These are phyloP conservation scores for Ophiostoma fasciatum DNA, from an alignment of 2,329 filamentous ascomycete species.

Conservation along the genomic window DNA sequence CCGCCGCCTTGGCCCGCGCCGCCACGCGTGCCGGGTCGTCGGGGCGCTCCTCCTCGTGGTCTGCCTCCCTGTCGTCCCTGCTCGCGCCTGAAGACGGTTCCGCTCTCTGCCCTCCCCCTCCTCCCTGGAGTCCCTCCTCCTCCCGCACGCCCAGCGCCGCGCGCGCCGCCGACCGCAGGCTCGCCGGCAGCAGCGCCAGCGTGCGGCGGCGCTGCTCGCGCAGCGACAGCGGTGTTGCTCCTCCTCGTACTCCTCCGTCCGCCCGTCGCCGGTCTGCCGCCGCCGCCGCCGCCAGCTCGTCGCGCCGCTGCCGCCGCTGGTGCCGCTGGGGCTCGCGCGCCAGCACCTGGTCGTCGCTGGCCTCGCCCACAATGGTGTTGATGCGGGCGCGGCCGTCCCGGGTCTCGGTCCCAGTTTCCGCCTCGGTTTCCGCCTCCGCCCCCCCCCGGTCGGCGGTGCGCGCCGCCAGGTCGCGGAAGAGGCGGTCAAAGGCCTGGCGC, in stretches of 20 bases:
- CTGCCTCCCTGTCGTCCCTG: background rate
- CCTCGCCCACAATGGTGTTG: constrained; percentile 12
- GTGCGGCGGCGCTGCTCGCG: constrained; percentile 19
- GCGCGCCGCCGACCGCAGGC: constrained; percentile 24
- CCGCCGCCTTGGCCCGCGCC: constrained; percentile 30
- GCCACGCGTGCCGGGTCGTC: constrained; percentile 8
- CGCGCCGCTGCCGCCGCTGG: background rate
- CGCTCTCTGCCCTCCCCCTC: no score
- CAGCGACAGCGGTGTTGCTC: background rate
- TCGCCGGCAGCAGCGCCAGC: constrained; percentile 25
- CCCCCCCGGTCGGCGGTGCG: background rate
- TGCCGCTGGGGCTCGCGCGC: constrained; percentile 9
- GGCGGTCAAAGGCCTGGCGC: constrained; percentile 31
- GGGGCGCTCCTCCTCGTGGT: no score
- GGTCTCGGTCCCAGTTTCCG: background rate
- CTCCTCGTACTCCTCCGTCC: background rate
- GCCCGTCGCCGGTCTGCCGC: background rate
- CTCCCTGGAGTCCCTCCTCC: background rate
- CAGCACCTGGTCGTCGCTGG: background rate
- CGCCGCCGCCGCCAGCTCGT: background rate
- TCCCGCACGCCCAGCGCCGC: constrained; percentile 20
- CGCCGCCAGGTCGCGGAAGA: constrained; percentile 42
- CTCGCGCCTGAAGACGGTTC: no score
- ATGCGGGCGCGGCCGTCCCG: constrained; percentile 1
- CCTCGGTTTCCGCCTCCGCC: background rate